phyloP scores from a whole-genome alignment of 768 basidiomycete genomes.

The Dendrothele bispora region DNA sequence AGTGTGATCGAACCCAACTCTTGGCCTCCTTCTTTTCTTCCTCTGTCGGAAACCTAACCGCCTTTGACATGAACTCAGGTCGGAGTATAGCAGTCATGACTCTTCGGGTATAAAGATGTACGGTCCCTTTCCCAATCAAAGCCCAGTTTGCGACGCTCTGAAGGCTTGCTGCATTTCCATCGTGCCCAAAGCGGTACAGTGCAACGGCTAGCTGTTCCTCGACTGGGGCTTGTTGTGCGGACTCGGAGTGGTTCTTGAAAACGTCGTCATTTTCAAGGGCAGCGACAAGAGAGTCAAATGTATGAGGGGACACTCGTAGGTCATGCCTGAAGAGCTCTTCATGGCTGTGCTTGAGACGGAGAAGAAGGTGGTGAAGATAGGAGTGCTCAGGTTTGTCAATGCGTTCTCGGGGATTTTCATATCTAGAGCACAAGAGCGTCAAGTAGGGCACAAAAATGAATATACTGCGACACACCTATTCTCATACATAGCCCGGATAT shows the following conservation, averaged over 20 bases:
- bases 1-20: conserved; percentile 32
- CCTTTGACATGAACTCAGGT: conserved; percentile 19
- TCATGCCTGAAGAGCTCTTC: conserved; percentile 28
- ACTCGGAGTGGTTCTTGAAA: conserved; percentile 27
- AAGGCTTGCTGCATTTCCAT: conserved; percentile 35
- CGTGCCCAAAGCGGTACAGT: conserved; percentile 38
- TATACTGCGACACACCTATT: too few species aligned
- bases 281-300: conserved; percentile 32
- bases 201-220: conserved; percentile 22
- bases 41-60: conserved; percentile 25
- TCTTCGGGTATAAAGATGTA: conserved; percentile 21
- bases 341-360: conserved; percentile 17
- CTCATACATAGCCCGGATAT: conserved; percentile 5
- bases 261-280: conserved; percentile 18
- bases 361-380: conserved; percentile 16
- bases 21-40: conserved; percentile 39
- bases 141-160: conserved; percentile 37
- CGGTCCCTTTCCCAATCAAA: conserved; percentile 32
- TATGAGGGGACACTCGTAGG: conserved; percentile 28
- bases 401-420: conserved; percentile 8
- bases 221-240: conserved; percentile 27
- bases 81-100: conserved; percentile 32
- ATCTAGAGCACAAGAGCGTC: too few species aligned
- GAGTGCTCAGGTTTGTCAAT: conserved; percentile 9
- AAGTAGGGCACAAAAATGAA: too few species aligned